phyloP scores from a whole-genome alignment of 495 filamentous ascomycete species.

The Annulohypoxylon moriforme region DNA sequence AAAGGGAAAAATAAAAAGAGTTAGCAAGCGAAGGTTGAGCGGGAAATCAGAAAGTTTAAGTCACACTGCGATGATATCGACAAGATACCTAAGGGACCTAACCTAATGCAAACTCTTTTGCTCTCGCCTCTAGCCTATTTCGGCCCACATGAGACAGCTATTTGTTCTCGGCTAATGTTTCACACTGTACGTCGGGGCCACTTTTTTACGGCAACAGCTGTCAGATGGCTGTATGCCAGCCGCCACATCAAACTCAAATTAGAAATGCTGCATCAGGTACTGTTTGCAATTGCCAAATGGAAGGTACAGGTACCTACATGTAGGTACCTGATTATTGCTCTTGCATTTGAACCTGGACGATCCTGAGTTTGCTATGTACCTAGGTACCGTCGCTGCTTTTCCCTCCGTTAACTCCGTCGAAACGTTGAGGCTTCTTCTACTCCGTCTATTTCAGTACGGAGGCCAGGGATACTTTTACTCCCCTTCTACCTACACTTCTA shows the following conservation, averaged over 20 bases:
- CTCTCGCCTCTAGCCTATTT: slow-evolving; percentile 20
- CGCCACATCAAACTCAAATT: neutral
- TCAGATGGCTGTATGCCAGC: neutral
- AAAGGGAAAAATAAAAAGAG: neutral
- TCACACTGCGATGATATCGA: slow-evolving; percentile 14
- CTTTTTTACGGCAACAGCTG: neutral
- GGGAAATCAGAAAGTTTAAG: slow-evolving; percentile 9
- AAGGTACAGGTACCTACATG: too few relatives aligned
- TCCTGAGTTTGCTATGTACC: too few relatives aligned
- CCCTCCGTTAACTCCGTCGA: too few relatives aligned
- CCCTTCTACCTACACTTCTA: too few relatives aligned
- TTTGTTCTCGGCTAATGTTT: slow-evolving; percentile 30
- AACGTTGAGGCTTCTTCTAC: too few relatives aligned
- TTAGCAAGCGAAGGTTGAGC: slow-evolving; percentile 6
- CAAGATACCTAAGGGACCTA: slow-evolving; percentile 6
- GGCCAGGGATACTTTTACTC: too few relatives aligned
- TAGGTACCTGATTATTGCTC: too few relatives aligned
- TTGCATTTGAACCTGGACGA: neutral
- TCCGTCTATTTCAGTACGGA: too few relatives aligned
- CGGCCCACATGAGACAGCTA: slow-evolving; percentile 4
- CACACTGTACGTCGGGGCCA: neutral
- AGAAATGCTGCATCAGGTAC: neutral
- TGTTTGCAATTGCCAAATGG: neutral
- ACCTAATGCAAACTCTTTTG: slow-evolving; percentile 20
- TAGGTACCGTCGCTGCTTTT: too few relatives aligned